Evolutionary conservation across 257 asterid genomes (phyloP).

Genomic region (Capsicum chinense): DNA sequence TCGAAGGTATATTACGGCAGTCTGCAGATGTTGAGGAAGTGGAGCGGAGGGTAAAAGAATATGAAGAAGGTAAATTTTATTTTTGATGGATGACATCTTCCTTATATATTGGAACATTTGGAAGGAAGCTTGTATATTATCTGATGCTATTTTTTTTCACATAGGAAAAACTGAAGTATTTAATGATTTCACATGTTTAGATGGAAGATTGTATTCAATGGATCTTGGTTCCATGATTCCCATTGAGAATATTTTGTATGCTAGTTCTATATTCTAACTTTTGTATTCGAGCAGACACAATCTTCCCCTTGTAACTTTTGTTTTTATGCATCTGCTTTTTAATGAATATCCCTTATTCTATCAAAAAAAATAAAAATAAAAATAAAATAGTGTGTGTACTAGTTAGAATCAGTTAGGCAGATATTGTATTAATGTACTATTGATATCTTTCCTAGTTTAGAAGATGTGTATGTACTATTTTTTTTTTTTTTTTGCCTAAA

Average conservation of each 20-base stretch:
- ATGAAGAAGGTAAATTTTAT: constrained; percentile 69
- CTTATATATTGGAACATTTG: not conserved
- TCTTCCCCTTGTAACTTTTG: not conserved
- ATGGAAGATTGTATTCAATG: constrained; percentile 1
- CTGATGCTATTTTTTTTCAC: not conserved
- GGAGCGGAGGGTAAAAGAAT: constrained; percentile 77
- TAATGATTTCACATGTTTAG: not conserved
- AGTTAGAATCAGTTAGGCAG: not conserved
- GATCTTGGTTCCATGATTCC: not conserved
- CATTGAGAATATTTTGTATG: not conserved
- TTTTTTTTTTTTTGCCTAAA: not conserved
- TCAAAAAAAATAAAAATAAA: not conserved
- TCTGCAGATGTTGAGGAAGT: constrained; percentile 96
- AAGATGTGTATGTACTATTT: not conserved
- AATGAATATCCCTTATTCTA: constrained; percentile 6
- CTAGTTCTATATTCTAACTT: constrained; percentile 3
- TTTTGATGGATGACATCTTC: constrained; percentile 23
- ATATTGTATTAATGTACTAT: not conserved
- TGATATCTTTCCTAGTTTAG: constrained; percentile 3
- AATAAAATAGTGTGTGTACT: not conserved
- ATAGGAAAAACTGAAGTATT: not conserved
- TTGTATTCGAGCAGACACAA: not conserved
- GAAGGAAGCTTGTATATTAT: not conserved
- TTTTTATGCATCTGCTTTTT: not conserved
- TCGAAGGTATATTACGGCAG: constrained; percentile 87